A percentile compares a stretch with the other conserved stretches of the same genome.
Conservation (phyloP, 805 yeast genomes). For the Saccharomycopsis fibuligera region DNA sequence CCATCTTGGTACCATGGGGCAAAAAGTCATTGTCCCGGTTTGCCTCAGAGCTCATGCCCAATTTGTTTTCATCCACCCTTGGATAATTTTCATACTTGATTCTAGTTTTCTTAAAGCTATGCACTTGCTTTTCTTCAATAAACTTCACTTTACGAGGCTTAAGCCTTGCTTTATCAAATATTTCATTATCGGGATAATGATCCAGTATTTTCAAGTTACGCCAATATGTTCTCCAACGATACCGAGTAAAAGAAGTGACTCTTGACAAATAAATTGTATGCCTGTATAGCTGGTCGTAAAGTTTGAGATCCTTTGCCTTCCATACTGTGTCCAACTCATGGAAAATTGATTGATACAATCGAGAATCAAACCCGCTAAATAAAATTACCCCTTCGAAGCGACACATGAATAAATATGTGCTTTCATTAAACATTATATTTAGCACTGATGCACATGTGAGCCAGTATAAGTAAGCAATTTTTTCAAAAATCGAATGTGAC, state of each 20-base stretch:
- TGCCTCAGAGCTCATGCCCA: too few relatives aligned
- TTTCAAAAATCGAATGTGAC: background rate
- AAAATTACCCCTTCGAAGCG: conserved; percentile 10
- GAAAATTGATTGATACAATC: background rate
- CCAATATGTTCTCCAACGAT: conserved; percentile 3
- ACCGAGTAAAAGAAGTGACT: conserved; percentile 5
- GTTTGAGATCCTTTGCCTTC: conserved; percentile 1
- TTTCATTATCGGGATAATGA: background rate
- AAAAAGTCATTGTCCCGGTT: too few relatives aligned
- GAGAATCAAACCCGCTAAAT: conserved; percentile 3
- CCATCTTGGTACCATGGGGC: too few relatives aligned
- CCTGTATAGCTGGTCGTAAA: conserved; percentile 7
- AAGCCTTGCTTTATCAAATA: too few relatives aligned
- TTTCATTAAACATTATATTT: conserved; percentile 5
- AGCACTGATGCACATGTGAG: conserved; percentile 5
- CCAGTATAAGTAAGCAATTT: conserved; percentile 4
- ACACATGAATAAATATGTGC: conserved; percentile 3
- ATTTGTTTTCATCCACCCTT: background rate
- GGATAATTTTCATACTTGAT: conserved; percentile 5
- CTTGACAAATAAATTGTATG: conserved; percentile 4
- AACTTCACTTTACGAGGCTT: too few relatives aligned
- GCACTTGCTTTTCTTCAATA: background rate
- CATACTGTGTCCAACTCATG: background rate
- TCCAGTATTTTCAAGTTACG: background rate
- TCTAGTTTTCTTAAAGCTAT: background rate